A percentile compares a stretch with the other conserved stretches of the same genome.
These are phyloP conservation scores for Pythium phragmitis DNA, from an alignment of 352 stramenopile species.

Conservation along the genomic window DNA sequence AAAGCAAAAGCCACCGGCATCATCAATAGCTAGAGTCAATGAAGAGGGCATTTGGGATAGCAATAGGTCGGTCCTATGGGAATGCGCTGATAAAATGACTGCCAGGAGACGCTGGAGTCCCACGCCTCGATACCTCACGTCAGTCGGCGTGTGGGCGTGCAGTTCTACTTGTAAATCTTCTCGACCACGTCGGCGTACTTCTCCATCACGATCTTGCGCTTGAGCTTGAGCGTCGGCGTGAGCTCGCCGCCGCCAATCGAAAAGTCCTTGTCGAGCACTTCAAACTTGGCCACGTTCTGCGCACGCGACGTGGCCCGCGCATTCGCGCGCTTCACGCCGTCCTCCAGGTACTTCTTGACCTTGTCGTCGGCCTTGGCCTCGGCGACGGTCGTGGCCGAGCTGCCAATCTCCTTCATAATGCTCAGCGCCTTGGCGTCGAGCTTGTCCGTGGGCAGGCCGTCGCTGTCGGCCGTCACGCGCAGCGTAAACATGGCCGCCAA, in stretches of 20 bases:
- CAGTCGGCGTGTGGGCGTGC: constrained; percentile 14
- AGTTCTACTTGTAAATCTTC: constrained; percentile 87
- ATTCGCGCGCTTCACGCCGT: constrained; percentile 80
- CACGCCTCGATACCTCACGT: background rate
- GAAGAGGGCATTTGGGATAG: too few species aligned
- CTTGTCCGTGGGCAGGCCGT: constrained; percentile 82
- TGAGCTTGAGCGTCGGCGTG: constrained; percentile 97
- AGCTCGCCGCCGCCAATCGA: constrained; percentile 89
- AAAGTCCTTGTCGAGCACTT: constrained; percentile 89
- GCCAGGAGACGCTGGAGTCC: background rate
- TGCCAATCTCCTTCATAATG: constrained; percentile 64
- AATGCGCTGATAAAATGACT: constrained; percentile 5
- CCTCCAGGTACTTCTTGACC: constrained; percentile 73
- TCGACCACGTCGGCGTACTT: constrained; percentile 92
- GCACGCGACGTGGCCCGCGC: constrained; percentile 69
- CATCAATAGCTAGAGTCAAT: too few species aligned
- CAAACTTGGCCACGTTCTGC: constrained; percentile 87
- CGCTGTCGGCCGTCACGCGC: constrained; percentile 69
- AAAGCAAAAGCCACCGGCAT: too few species aligned
- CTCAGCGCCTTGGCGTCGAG: constrained; percentile 68
- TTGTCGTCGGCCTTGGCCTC: constrained; percentile 76
- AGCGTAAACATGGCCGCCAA: constrained; percentile 88
- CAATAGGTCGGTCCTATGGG: background rate
- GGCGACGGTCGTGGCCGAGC: constrained; percentile 58
- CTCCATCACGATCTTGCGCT: constrained; percentile 90